A percentile compares a stretch with the other conserved stretches of the same genome.
phyloP scores from a whole-genome alignment of 108 stramenopile genomes.

The Fragilaria crotonensis region DNA sequence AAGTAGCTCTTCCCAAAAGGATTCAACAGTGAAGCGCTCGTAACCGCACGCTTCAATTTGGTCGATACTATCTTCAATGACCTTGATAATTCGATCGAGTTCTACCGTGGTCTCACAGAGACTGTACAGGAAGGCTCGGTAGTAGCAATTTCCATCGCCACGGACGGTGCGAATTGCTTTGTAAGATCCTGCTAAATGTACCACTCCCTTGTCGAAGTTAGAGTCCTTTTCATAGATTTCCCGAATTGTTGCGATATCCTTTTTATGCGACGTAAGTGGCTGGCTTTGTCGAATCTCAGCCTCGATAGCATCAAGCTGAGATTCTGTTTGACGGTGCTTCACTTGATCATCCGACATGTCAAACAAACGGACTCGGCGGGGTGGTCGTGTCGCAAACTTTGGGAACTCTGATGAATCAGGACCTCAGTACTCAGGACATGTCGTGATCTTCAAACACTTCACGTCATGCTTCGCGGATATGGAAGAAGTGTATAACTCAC shows the following conservation, averaged over 20 bases:
- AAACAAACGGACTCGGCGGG: no score
- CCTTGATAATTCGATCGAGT: constrained; percentile 13
- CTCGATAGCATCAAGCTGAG: constrained; percentile 64
- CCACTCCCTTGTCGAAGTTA: constrained; percentile 40
- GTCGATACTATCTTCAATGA: constrained; percentile 14
- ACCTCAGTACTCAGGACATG: no score
- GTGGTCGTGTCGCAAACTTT: no score
- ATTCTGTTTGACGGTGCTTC: no score
- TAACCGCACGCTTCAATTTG: constrained; percentile 56
- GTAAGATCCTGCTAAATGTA: constrained; percentile 38
- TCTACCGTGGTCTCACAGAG: constrained; percentile 53
- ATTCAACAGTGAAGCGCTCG: constrained; percentile 59
- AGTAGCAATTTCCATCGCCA: constrained; percentile 95
- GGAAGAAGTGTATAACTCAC: no score
- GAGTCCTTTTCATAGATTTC: constrained; percentile 19
- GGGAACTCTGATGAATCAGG: no score
- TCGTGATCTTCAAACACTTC: no score
- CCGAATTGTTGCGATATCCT: constrained; percentile 28
- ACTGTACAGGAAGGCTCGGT: constrained; percentile 82
- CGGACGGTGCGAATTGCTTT: constrained; percentile 58
- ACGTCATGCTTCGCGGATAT: no score
- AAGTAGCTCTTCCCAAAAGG: constrained; percentile 64
- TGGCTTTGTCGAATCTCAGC: constrained; percentile 52
- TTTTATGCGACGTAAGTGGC: constrained; percentile 50
- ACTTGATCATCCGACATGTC: no score